These are phyloP conservation scores for Rhizomucor miehei DNA, from an alignment of 371 early-diverging fungal species.

Conservation along the genomic window DNA sequence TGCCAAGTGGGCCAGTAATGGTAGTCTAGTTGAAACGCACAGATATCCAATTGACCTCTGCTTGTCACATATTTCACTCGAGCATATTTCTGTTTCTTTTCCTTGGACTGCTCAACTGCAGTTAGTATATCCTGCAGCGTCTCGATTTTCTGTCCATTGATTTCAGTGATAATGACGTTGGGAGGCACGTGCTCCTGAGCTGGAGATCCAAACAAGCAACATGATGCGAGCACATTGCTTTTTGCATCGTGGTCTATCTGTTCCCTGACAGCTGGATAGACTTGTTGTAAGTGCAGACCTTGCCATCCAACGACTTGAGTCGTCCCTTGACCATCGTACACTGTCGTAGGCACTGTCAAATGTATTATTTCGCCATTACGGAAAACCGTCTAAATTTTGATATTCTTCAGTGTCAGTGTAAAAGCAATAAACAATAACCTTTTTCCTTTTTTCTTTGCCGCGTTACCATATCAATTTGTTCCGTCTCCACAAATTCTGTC, in stretches of 20 bases:
- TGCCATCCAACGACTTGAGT: slow-evolving; percentile 78
- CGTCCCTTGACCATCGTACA: slow-evolving; percentile 53
- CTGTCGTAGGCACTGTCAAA: slow-evolving; percentile 54
- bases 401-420: neutral
- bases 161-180: slow-evolving; percentile 67
- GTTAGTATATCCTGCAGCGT: slow-evolving; percentile 45
- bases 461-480: slow-evolving; percentile 35
- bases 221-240: slow-evolving; percentile 66
- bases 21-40: slow-evolving; percentile 58
- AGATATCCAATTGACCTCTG: slow-evolving; percentile 47
- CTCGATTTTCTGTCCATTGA: slow-evolving; percentile 44
- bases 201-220: slow-evolving; percentile 68
- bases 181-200: slow-evolving; percentile 57
- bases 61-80: slow-evolving; percentile 56
- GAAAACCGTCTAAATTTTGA: slow-evolving; percentile 39
- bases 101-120: slow-evolving; percentile 26
- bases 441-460: neutral
- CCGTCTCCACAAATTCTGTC: slow-evolving; percentile 23
- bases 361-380: slow-evolving; percentile 51
- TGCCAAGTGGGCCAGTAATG: slow-evolving; percentile 77
- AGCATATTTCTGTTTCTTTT: slow-evolving; percentile 17
- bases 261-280: slow-evolving; percentile 78
- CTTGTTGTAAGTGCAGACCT: slow-evolving; percentile 76
- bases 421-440: no score
- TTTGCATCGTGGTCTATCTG: slow-evolving; percentile 57